Percentiles rank a stretch among this genome's conserved stretches.
These are phyloP conservation scores for Avena atlantica DNA, from an alignment of 176 grass and related monocot species.

Conservation along the genomic window DNA sequence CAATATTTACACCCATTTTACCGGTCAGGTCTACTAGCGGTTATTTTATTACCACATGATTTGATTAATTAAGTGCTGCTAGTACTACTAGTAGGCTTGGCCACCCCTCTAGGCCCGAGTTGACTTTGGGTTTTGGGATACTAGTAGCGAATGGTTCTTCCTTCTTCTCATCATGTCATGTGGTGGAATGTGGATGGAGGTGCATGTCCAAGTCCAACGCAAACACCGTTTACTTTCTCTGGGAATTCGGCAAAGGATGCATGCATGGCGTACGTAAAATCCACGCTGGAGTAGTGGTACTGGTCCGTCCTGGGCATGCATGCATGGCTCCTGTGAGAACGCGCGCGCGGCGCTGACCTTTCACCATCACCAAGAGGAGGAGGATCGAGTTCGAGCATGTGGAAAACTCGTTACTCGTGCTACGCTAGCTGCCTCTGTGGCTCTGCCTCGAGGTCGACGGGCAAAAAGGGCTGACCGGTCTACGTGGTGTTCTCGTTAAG, in stretches of 20 bases:
- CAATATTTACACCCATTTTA: no score
- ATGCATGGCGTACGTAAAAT: background rate
- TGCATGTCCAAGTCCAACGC: no score
- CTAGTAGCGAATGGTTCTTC: no score
- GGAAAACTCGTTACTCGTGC: slow-evolving; percentile 36
- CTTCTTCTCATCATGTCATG: no score
- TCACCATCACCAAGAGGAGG: slow-evolving; percentile 23
- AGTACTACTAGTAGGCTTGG: no score
- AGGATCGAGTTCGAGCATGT: slow-evolving; percentile 24
- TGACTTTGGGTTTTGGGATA: no score
- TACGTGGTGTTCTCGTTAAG: background rate
- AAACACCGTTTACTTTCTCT: no score
- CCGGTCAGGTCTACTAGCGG: no score
- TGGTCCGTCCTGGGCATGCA: background rate
- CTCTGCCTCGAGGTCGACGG: background rate
- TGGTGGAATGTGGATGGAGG: no score
- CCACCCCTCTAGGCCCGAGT: no score
- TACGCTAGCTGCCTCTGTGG: background rate
- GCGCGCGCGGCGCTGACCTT: slow-evolving; percentile 43
- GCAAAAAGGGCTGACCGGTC: slow-evolving; percentile 37
- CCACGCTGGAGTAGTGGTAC: background rate
- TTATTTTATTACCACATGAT: no score
- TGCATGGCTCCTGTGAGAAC: slow-evolving; percentile 18
- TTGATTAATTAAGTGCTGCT: no score
- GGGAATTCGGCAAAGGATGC: background rate